Percentiles rank a stretch among this genome's conserved stretches.
Conservation (phyloP, 129 eudicot genomes). For the Sambucus nigra region DNA sequence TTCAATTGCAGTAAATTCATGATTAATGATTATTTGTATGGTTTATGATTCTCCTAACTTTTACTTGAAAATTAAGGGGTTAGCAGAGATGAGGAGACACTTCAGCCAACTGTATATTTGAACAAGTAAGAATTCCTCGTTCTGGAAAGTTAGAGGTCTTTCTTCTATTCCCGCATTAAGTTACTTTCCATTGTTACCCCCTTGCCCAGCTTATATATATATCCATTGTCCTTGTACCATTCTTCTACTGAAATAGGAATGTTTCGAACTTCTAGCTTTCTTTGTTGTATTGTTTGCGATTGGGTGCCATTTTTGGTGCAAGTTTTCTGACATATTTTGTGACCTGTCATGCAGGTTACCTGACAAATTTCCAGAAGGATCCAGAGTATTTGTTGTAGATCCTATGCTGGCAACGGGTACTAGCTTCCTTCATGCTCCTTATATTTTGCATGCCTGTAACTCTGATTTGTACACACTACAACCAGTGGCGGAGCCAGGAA, state of each 20-base stretch:
- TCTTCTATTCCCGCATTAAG: neutral
- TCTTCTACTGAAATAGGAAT: neutral
- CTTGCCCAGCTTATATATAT: too few relatives aligned
- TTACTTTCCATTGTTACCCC: neutral
- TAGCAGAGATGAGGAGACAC: conserved; percentile 84
- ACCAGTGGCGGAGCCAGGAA: too few relatives aligned
- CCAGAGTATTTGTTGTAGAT: conserved; percentile 79
- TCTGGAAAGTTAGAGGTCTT: neutral
- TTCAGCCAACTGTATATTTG: conserved; percentile 75
- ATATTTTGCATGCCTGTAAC: neutral
- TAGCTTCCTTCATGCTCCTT: too few relatives aligned
- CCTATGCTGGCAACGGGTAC: conserved; percentile 99
- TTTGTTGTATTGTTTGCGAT: neutral
- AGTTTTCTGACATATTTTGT: conserved; percentile 9
- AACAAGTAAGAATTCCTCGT: conserved; percentile 65
- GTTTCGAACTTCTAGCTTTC: neutral
- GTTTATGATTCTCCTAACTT: neutral
- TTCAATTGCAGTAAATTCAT: too few relatives aligned
- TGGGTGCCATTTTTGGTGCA: neutral
- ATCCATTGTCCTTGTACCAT: neutral
- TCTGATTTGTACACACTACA: too few relatives aligned
- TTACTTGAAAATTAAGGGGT: conserved; percentile 36
- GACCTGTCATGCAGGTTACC: conserved; percentile 54
- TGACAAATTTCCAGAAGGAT: conserved; percentile 59
- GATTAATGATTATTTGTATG: neutral